phyloP scores from a whole-genome alignment of 352 stramenopile genomes.

The Elongisporangium anandrum region DNA sequence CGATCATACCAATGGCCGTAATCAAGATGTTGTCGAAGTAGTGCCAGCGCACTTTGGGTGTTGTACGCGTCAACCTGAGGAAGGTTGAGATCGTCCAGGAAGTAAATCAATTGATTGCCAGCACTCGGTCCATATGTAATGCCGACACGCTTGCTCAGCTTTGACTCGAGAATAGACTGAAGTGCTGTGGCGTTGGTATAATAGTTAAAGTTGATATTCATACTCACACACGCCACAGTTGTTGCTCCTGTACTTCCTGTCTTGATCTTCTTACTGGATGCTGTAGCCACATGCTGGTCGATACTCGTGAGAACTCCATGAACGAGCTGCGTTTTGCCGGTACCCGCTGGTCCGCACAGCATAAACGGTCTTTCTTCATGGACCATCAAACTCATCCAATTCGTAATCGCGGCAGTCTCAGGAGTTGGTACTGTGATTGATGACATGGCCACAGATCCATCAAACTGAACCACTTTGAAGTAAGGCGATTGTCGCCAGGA shows the following conservation, averaged over 20 bases:
- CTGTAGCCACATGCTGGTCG: constrained; percentile 20
- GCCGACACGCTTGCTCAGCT: constrained; percentile 86
- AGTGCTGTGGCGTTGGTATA: constrained; percentile 69
- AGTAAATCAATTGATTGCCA: constrained; percentile 91
- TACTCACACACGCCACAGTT: constrained; percentile 38
- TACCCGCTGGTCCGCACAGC: constrained; percentile 90
- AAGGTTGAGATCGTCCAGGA: constrained; percentile 95
- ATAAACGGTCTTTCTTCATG: constrained; percentile 91
- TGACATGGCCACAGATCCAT: constrained; percentile 70
- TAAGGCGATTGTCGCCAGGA: constrained; percentile 92
- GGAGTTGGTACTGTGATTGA: constrained; percentile 91
- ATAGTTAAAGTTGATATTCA: constrained; percentile 85
- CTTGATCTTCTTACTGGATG: constrained; percentile 11
- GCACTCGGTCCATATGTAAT: constrained; percentile 72
- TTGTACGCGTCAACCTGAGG: constrained; percentile 93
- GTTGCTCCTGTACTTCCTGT: constrained; percentile 6
- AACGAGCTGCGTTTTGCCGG: constrained; percentile 93
- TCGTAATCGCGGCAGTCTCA: constrained; percentile 91
- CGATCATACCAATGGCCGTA: constrained; percentile 95
- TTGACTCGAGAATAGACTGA: constrained; percentile 86
- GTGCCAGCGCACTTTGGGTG: constrained; percentile 92
- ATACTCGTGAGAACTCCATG: constrained; percentile 72
- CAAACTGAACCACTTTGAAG: constrained; percentile 81
- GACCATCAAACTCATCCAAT: constrained; percentile 93
- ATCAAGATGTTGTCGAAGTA: constrained; percentile 94